Base-by-base conservation (phyloP, 257 asterid species). In the Agastache rugosa region DNA sequence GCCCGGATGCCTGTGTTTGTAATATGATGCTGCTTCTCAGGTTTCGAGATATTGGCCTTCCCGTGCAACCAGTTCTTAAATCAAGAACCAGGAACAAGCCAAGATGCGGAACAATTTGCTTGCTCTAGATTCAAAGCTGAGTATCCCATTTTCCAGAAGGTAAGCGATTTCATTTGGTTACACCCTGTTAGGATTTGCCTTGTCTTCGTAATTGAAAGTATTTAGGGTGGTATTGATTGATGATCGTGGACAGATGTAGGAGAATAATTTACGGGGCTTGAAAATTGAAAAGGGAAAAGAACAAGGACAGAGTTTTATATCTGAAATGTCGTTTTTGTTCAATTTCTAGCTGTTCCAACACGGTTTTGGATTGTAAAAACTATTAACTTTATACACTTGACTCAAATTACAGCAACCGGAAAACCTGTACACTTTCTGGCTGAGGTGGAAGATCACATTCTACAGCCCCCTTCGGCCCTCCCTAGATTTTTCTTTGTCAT, bases 41-140 rank as follows among this genome's bases (percentile, higher is more conserved):
- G 87, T 54, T 89, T 93, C 22, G 96, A 89, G 85, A 83, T 93
- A 77, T 80, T 91, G 89, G 98, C 96, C 19, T 93, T 91, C 62
- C 98, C 98, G 0, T 91, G 97, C 85, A 93, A 91, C 62, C 98
- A 93, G 71, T 93, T 93, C 88, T 71, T 91, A 86, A 58, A 81
- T 75, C 98, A 89, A 87, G 97, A 93, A 78, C 97, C 97, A 3
- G 91, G 96, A 25, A 63, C 96, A 59, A 91, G 97, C 67, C 83
- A 88, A 80, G 94, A 91, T 54, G 93, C 92, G 1, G 88, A 85
- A 39, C 82, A 88, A 63, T 93, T 93, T 77, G 96, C 97, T 75
- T 93, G 98, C 81, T 83, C 88, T 8, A 83, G 94, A 82, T 93
- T 85, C 83, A 91, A 84, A 70, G 97, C 96, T 39, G 94, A 91